These are phyloP conservation scores for Avena eriantha DNA, from an alignment of 176 grass and related monocot genomes.

Conservation along the genomic window DNA sequence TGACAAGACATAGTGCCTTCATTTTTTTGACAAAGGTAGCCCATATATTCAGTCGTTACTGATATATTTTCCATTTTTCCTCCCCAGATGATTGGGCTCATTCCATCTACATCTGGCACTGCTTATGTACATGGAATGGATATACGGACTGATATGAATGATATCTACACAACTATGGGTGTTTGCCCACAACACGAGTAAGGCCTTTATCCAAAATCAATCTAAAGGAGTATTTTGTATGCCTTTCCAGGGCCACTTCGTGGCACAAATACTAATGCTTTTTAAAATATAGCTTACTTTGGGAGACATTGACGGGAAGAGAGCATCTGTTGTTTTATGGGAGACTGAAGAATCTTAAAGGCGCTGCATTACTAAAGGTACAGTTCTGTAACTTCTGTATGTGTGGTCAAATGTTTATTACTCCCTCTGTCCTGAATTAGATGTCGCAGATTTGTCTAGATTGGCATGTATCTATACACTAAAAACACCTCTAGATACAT, in stretches of 20 bases:
- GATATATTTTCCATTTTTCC: constrained; percentile 1
- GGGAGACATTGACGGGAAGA: constrained; percentile 93
- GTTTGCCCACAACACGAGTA: constrained; percentile 99
- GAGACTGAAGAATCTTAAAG: constrained; percentile 90
- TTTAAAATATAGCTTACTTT: constrained; percentile 77
- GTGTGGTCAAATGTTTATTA: background rate
- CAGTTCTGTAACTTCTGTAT: background rate
- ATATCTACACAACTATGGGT: constrained; percentile 89
- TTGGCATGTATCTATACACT: too few relatives aligned
- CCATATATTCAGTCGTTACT: background rate
- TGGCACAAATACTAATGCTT: background rate
- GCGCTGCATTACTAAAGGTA: constrained; percentile 66
- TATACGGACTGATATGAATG: constrained; percentile 73
- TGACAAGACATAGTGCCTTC: background rate
- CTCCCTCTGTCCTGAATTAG: too few relatives aligned
- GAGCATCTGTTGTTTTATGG: constrained; percentile 96
- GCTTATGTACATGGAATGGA: constrained; percentile 90
- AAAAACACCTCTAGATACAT: too few relatives aligned
- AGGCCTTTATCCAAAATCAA: constrained; percentile 21
- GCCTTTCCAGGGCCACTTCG: background rate
- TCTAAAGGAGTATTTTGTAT: background rate
- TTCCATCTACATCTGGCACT: constrained; percentile 76
- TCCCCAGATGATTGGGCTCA: constrained; percentile 86
- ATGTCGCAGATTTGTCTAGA: too few relatives aligned
- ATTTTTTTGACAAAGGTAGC: background rate